Base-by-base conservation (phyloP, 2,329 filamentous ascomycete genomes). In the Aspergillus ochraceus region DNA sequence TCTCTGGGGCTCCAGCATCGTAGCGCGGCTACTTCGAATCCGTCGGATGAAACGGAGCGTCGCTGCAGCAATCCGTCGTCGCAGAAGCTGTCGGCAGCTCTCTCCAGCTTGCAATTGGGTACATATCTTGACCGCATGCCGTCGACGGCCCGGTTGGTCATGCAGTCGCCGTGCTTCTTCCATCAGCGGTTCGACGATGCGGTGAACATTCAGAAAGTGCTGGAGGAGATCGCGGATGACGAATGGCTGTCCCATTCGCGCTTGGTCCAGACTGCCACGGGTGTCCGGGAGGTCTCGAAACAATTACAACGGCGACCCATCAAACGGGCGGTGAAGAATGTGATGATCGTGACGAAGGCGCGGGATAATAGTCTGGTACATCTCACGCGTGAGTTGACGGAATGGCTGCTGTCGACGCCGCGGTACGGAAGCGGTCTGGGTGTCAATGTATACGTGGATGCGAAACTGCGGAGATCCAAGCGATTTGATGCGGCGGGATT, bases 331-430 rank as follows among this genome's bases (percentile, higher is more conserved):
- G 93, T 99, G 51, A 88, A 87, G 71, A 97, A 92, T 74, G 86
- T 99, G 71, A 98, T 99, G 95, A 97, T 99, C 70, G 91, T 99
- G 65, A 99, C 95, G 62, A 99, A 98, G 78, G 95, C 95, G 22
- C 88, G 95, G 64, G 95, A 99, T 79, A 98, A 99, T 72, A 88
- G 91, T 67, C 84, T 99, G 17, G 94, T 99, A 36, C 86, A 90
- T 67, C 82, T 97, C 66, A 99, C 95, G 1, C 86, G 91, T 60
- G 92, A 99, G 74, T 81, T 99, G 60, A 83, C 94, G 11, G 86
- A 88, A 67, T 99, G 94, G 92, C 83, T 99, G 36, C 84, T 99
- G 61, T 86, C 85, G 62, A 97, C 92, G 2, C 92, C 95, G 12
- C 87, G 95, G 52, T 97, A 99, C 74, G 92, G 92, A 49, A 92